Evolutionary conservation across 768 basidiomycete genomes (phyloP), one percentile per base, ranked within the genome.

Genomic region (Hemileccinum impolitum): DNA sequence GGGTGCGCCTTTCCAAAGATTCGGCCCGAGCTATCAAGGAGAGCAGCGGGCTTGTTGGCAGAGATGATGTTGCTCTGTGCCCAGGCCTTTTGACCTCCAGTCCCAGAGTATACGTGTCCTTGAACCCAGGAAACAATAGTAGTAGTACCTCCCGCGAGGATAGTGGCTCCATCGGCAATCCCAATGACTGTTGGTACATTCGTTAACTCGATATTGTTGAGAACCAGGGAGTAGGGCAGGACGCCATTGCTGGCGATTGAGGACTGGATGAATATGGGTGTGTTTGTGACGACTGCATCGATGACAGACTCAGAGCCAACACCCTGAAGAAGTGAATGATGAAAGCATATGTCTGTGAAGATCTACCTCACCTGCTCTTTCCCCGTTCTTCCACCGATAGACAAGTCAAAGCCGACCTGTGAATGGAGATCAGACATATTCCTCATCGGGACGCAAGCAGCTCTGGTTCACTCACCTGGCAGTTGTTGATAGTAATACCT

Each of bases 51-150:
- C 61, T 89, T 89, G 44, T 62, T 62, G 0, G 76, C 67, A 0
- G 70, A 63, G 1, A 64, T 51, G 28, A 87, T 73, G 31, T 66
- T 61, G 1, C 70, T 74, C 62, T 87, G 77, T 0, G 67, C 71
- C 65, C 82, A 90, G 15, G 51, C 62, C 4, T 68, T 70, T 3
- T 64, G 62, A 1, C 70, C 51, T 39, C 68, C 72, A 4, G 76
- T 74, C 26, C 87, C 87, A 0, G 66, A 71, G 64, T 77, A 90
- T 13, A 82, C 70, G 55, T 90, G 79, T 34, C 89, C 89, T 64
- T 90, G 87, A 4, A 70, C 86, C 89, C 88, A 90, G 4, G 81
- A 79, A 0, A 65, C 56, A 34, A 70, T 70, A 14, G 56, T 63
- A 17, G 45, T 63, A 3, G 66, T 67, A 15, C 70, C 73, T 9